Base-by-base conservation (phyloP, 2,329 filamentous ascomycete genomes). In the Exophiala dermatitidis region DNA sequence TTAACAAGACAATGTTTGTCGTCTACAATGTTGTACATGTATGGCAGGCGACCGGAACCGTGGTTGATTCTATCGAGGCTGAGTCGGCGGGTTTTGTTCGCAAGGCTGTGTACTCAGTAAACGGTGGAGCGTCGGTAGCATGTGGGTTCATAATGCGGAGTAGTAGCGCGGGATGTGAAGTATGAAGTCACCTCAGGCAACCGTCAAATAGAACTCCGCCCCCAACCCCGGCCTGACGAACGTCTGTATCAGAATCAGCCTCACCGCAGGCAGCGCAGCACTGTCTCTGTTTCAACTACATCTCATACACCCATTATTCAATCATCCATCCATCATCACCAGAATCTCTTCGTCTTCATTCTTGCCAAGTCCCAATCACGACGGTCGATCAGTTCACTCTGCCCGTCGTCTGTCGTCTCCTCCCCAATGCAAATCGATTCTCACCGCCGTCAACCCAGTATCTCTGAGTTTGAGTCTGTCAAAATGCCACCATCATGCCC, bases 351-450 rank as follows among this genome's bases (percentile, higher is more conserved):
- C 42, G 29, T 26, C 12, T 32, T 32, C 29, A 31, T 43, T 26
- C 19, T 19, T 19, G 19, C 19, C 1, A 19, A 1, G 1, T 19
- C 2, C 1, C 7, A 37, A 37, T 7, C 7, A 7, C 34, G 7
- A 37, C 34, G 7, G 34, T 37, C 34, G 34, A 7, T 8, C 34
- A 7, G 34, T n/a, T 37, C 1, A 8, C n/a, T 28, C 19, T 45
- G 10, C 9, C 40, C 43, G 6, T 41, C n/a, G 26, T 26, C 38
- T 45, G 12, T 37, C 33, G 5, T 41, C 38, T 31, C 38, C 30
- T 12, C 48, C 47, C 48, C 38, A 19, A 62, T 62, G 60, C 59
- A 60, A 53, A 46, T 61, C 44, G 60, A 62, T 46, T 62, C 60
- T 29, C 60, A 62, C 48, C 60, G 60, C 40, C 57, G 58, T 47